Evolutionary conservation across 2,329 filamentous ascomycete genomes (phyloP).

Genomic region (Onygenales sp.): DNA sequence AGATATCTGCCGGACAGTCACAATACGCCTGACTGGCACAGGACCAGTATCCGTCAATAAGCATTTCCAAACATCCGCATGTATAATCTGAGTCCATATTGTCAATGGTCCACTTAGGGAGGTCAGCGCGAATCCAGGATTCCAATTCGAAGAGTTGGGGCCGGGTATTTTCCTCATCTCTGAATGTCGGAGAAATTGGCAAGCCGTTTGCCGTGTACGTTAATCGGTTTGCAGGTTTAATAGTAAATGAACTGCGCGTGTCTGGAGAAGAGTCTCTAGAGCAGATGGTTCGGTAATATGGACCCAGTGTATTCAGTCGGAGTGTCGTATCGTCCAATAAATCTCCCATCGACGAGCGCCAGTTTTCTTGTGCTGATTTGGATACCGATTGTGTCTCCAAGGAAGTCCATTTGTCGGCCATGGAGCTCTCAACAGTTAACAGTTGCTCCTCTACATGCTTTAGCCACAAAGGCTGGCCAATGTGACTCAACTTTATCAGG

Average conservation of each 20-base stretch:
- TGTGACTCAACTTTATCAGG: constrained; percentile 26
- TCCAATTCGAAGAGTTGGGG: not conserved
- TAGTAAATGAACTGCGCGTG: not conserved
- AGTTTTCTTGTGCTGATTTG: not conserved
- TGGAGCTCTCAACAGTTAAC: not conserved
- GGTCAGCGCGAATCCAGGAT: not conserved
- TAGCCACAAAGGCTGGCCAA: not conserved
- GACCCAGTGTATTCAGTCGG: not conserved
- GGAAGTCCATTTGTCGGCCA: not conserved
- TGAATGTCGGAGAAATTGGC: not conserved
- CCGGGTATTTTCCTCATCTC: not conserved
- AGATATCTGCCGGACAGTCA: constrained; percentile 36
- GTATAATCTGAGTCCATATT: not conserved
- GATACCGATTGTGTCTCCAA: not conserved
- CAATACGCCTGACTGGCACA: not conserved
- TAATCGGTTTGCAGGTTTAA: not conserved
- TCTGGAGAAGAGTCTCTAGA: not conserved
- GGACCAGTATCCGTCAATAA: not conserved
- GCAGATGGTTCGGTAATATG: not conserved
- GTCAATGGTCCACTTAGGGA: not conserved
- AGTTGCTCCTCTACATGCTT: not conserved
- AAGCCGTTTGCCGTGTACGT: not conserved
- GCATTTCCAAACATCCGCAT: not conserved
- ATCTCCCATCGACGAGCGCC: not conserved
- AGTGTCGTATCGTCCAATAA: not conserved